Conservation (phyloP, 495 filamentous ascomycete genomes). For the Penicillium chermesinum region DNA sequence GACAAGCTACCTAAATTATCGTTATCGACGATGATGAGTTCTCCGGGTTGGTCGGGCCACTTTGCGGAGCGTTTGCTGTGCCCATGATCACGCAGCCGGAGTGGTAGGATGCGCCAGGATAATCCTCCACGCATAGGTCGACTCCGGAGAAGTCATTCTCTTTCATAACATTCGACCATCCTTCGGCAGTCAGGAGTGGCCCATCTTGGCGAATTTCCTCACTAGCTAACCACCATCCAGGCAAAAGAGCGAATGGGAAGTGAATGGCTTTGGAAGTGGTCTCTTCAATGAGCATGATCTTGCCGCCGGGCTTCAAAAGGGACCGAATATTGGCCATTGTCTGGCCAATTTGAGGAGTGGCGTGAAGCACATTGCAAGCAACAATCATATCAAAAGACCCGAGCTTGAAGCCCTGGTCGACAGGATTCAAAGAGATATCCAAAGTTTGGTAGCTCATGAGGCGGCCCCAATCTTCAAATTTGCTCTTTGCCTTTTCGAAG, state of each 20-base stretch:
- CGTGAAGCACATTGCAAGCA: conserved; percentile 50
- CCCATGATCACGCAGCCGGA: conserved; percentile 21
- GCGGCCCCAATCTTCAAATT: conserved; percentile 19
- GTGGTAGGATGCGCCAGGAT: conserved; percentile 19
- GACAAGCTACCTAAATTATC: conserved; percentile 14
- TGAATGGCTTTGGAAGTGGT: conserved; percentile 18
- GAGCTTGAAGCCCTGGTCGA: conserved; percentile 41
- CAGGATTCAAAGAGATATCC: conserved; percentile 42
- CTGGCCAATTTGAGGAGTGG: conserved; percentile 39
- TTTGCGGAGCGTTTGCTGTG: conserved; percentile 11
- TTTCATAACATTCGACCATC: conserved; percentile 23
- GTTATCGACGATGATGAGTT: conserved; percentile 17
- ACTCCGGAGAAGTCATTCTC: conserved; percentile 21
- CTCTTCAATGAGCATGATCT: conserved; percentile 25
- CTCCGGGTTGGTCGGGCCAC: conserved; percentile 13
- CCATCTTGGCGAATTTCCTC: conserved; percentile 18
- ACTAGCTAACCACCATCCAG: conserved; percentile 28
- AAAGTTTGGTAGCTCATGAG: conserved; percentile 45
- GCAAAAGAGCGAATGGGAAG: conserved; percentile 24
- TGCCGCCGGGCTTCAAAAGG: conserved; percentile 32
- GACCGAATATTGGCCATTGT: conserved; percentile 42
- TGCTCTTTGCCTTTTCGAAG: conserved; percentile 24
- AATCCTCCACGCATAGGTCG: conserved; percentile 22
- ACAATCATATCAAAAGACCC: conserved; percentile 47
- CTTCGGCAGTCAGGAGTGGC: conserved; percentile 18